These are phyloP conservation scores for Datisca glomerata DNA, from an alignment of 306 rosid genomes.

Conservation along the genomic window DNA sequence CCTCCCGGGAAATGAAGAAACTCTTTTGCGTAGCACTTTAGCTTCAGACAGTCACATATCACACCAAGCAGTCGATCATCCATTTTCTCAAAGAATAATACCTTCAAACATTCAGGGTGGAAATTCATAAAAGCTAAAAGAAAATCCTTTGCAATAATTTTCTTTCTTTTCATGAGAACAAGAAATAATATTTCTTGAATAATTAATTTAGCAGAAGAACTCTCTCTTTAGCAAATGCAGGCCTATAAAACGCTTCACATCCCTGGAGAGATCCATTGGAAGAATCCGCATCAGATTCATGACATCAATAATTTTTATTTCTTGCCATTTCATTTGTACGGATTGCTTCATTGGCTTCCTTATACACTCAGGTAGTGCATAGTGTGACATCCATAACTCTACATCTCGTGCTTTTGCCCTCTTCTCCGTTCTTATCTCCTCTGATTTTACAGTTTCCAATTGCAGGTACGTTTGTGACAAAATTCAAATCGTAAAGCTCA, in stretches of 20 bases:
- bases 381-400: slow-evolving; percentile 4
- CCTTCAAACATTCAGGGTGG: slow-evolving; percentile 4
- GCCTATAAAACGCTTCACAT: slow-evolving; percentile 15
- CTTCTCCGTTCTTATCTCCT: slow-evolving; percentile 26
- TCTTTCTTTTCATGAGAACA: not conserved
- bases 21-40: slow-evolving; percentile 8
- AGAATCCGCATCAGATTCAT: not conserved
- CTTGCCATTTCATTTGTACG: slow-evolving; percentile 2
- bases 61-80: slow-evolving; percentile 12
- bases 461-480: slow-evolving; percentile 46
- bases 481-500: not conserved
- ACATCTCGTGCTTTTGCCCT: slow-evolving; percentile 12
- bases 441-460: slow-evolving; percentile 44
- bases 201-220: not conserved
- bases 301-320: not conserved
- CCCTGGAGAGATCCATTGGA: not conserved
- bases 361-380: not conserved
- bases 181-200: not conserved
- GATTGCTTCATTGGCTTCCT: slow-evolving; percentile 1
- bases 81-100: slow-evolving; percentile 12
- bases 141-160: not conserved
- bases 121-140: not conserved
- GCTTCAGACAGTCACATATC: slow-evolving; percentile 13
- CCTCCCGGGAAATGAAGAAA: slow-evolving; percentile 7
- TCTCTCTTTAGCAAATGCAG: slow-evolving; percentile 14